phyloP scores from a whole-genome alignment of 2,329 filamentous ascomycete genomes.

The Pyrenophora graminea region DNA sequence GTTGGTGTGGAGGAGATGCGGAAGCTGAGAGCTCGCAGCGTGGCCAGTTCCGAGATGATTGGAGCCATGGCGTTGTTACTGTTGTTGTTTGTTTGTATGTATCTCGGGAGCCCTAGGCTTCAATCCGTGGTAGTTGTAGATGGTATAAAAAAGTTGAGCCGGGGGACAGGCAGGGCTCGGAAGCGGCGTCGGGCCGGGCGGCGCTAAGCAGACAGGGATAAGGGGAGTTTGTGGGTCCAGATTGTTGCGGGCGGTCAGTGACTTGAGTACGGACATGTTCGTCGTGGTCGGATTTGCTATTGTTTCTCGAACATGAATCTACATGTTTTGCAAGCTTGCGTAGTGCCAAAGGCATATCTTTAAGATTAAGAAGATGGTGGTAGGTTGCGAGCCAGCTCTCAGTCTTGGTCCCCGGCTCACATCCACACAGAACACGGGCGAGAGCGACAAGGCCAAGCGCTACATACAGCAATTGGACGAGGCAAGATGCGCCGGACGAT shows the following conservation, averaged over 20 bases:
- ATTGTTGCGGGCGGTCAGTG: slow-evolving; percentile 21
- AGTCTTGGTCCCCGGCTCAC: slow-evolving; percentile 23
- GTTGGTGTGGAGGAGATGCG: slow-evolving; percentile 72
- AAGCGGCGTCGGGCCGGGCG: slow-evolving; percentile 24
- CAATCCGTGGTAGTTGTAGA: slow-evolving; percentile 1
- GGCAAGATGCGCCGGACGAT: slow-evolving; percentile 84
- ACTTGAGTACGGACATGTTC: slow-evolving; percentile 28
- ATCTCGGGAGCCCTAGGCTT: too few relatives aligned
- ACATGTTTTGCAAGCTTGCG: slow-evolving; percentile 19
- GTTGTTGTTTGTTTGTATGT: too few relatives aligned
- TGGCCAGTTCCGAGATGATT: slow-evolving; percentile 33
- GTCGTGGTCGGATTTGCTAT: slow-evolving; percentile 26
- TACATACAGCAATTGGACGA: slow-evolving; percentile 84
- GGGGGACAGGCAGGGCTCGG: slow-evolving; percentile 6
- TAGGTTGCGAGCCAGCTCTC: slow-evolving; percentile 26
- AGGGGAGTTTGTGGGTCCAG: slow-evolving; percentile 20
- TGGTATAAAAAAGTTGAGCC: slow-evolving; percentile 29
- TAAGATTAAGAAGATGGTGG: slow-evolving; percentile 44
- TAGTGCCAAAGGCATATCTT: slow-evolving; percentile 35
- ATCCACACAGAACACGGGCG: slow-evolving; percentile 49
- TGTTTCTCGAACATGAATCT: slow-evolving; percentile 40
- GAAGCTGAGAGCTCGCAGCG: slow-evolving; percentile 59
- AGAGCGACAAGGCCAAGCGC: slow-evolving; percentile 74
- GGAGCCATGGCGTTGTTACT: slow-evolving; percentile 26
- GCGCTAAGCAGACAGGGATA: slow-evolving; percentile 31